These are phyloP conservation scores for Pontederia paniculata DNA, from an alignment of 176 grass and related monocot species.

Conservation along the genomic window DNA sequence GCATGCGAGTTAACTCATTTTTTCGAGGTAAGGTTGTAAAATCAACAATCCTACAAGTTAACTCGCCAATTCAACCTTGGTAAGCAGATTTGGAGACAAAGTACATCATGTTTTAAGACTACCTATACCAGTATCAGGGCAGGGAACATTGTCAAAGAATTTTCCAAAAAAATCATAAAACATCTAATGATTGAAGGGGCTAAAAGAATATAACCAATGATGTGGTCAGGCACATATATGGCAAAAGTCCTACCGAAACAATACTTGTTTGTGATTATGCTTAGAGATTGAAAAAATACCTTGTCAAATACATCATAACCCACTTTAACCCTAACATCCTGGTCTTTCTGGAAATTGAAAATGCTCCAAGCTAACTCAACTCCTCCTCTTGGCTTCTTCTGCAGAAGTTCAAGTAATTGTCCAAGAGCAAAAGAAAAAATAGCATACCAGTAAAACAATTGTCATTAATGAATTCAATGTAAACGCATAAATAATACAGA, in stretches of 20 bases:
- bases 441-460: slow-evolving; percentile 4
- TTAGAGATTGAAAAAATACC: slow-evolving; percentile 25
- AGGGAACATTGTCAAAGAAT: too few relatives aligned
- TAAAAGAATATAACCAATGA: neutral
- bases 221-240: neutral
- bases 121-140: too few relatives aligned
- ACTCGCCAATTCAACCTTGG: too few relatives aligned
- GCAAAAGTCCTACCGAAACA: neutral
- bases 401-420: slow-evolving; percentile 9
- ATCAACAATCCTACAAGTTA: too few relatives aligned
- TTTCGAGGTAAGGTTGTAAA: too few relatives aligned
- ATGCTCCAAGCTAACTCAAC: slow-evolving; percentile 70
- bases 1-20: too few relatives aligned
- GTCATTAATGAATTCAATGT: neutral
- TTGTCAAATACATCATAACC: slow-evolving; percentile 53
- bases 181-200: neutral
- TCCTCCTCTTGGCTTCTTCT: slow-evolving; percentile 38
- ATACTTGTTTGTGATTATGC: neutral
- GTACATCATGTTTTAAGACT: too few relatives aligned
- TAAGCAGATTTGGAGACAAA: too few relatives aligned
- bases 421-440: neutral
- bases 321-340: slow-evolving; percentile 87
- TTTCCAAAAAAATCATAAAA: too few relatives aligned
- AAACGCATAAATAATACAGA: neutral
- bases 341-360: slow-evolving; percentile 55